phyloP scores from a whole-genome alignment of 371 early-diverging fungal genomes.

The Batrachochytrium dendrobatidis region DNA sequence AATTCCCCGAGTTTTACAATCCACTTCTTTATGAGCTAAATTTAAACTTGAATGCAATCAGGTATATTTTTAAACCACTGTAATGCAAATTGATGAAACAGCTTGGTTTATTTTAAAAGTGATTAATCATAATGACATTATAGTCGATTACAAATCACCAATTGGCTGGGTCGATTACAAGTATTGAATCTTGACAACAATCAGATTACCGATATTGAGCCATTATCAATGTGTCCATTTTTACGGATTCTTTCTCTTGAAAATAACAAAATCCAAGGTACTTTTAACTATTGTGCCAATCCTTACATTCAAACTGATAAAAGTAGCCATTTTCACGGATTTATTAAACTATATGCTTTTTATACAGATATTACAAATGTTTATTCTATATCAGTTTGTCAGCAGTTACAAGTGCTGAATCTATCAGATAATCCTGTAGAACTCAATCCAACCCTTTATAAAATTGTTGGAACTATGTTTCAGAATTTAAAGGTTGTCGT shows the following conservation, averaged over 20 bases:
- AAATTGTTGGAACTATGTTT: constrained; percentile 12
- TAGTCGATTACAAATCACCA: constrained; percentile 13
- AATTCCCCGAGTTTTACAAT: constrained; percentile 20
- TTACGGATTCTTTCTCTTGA: constrained; percentile 20
- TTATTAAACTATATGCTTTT: neutral
- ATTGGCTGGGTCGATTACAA: constrained; percentile 21
- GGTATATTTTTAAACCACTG: too few relatives aligned
- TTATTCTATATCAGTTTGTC: constrained; percentile 19
- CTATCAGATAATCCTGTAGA: constrained; percentile 19
- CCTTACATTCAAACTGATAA: neutral
- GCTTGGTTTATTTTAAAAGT: too few relatives aligned
- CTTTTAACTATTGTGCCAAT: neutral
- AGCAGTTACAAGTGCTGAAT: constrained; percentile 18
- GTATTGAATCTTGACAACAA: constrained; percentile 22
- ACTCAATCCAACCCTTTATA: constrained; percentile 5
- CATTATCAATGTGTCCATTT: constrained; percentile 27
- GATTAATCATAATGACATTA: neutral
- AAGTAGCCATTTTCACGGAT: neutral
- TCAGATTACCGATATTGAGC: constrained; percentile 24
- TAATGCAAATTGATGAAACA: constrained; percentile 7
- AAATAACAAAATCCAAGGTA: constrained; percentile 25
- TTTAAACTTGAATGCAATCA: constrained; percentile 16
- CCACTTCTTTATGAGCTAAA: constrained; percentile 13
- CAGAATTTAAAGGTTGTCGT: constrained; percentile 20
- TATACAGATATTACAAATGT: constrained; percentile 16